These are phyloP conservation scores for Coemansia sp. DNA, from an alignment of 192 early-diverging fungal genomes.

Conservation along the genomic window DNA sequence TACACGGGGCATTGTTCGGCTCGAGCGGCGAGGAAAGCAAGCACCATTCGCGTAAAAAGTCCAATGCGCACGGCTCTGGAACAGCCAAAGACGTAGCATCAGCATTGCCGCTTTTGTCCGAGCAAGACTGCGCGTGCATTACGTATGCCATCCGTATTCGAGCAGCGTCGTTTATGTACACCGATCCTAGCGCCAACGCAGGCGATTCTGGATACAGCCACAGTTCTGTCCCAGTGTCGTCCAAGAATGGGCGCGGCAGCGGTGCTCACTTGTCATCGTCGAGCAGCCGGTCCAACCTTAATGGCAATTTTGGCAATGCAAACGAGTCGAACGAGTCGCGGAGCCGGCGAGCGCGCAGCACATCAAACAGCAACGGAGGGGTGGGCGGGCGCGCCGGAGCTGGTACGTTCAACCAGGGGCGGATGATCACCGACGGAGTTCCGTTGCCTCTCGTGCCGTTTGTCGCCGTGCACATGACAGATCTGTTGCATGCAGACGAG, in stretches of 20 bases:
- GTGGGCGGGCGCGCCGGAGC: slow-evolving; percentile 24
- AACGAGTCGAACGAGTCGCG: slow-evolving; percentile 30
- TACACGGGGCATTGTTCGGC: slow-evolving; percentile 48
- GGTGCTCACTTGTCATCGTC: slow-evolving; percentile 21
- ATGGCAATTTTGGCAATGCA: slow-evolving; percentile 12
- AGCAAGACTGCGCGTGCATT: slow-evolving; percentile 56
- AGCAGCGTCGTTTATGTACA: slow-evolving; percentile 49
- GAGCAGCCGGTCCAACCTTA: slow-evolving; percentile 2
- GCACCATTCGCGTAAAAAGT: slow-evolving; percentile 48
- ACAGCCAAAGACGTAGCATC: slow-evolving; percentile 20
- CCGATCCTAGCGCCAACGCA: slow-evolving; percentile 28
- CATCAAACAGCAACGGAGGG: slow-evolving; percentile 38
- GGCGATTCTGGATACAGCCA: slow-evolving; percentile 13
- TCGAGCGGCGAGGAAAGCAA: slow-evolving; percentile 26
- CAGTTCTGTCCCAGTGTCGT: slow-evolving; percentile 36
- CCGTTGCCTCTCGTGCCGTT: slow-evolving; percentile 55
- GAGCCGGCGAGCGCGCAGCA: slow-evolving; percentile 38
- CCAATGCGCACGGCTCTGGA: slow-evolving; percentile 20
- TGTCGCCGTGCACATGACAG: slow-evolving; percentile 58
- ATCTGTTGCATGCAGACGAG: slow-evolving; percentile 56
- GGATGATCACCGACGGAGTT: slow-evolving; percentile 38
- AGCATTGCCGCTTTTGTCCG: slow-evolving; percentile 22
- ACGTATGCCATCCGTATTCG: slow-evolving; percentile 53
- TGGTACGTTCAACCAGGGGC: slow-evolving; percentile 32
- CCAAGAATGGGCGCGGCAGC: slow-evolving; percentile 37